Percentiles rank a stretch among this genome's conserved stretches.
phyloP scores from a whole-genome alignment of 129 eudicot species.

The Flaveria bidentis region DNA sequence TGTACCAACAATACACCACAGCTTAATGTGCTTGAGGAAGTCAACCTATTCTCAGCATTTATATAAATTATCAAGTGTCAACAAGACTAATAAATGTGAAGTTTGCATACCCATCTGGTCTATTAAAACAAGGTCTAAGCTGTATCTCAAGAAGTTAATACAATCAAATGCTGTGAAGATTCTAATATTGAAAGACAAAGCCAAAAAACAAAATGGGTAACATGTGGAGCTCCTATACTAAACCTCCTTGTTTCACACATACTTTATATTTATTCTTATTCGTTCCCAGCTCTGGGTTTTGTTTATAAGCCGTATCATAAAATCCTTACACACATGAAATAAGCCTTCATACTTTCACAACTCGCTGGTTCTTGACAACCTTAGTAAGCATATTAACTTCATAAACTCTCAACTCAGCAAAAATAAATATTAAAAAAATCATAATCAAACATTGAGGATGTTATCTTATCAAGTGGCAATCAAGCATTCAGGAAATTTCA shows the following conservation, averaged over 20 bases:
- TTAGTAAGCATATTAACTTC: not conserved
- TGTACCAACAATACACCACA: slow-evolving; percentile 20
- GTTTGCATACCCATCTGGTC: not conserved
- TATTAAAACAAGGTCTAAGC: not conserved
- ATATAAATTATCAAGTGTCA: not conserved
- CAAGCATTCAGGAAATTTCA: not conserved
- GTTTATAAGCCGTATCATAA: not conserved
- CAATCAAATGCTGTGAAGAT: not conserved
- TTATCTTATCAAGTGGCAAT: too few relatives aligned
- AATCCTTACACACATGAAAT: not conserved
- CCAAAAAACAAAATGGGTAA: not conserved
- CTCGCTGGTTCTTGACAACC: not conserved
- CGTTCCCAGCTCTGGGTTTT: not conserved
- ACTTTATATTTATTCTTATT: not conserved
- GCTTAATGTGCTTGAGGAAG: not conserved
- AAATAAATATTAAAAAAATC: not conserved
- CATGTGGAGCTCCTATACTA: not conserved
- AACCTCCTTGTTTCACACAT: not conserved
- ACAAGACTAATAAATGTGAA: not conserved
- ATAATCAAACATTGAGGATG: not conserved
- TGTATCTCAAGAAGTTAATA: slow-evolving; percentile 1
- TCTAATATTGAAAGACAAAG: not conserved
- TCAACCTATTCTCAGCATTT: slow-evolving; percentile 3
- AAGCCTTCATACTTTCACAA: not conserved
- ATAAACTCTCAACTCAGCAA: not conserved